These are phyloP conservation scores for Syzygium syzygioides DNA, from an alignment of 441 rosid genomes.

Conservation along the genomic window DNA sequence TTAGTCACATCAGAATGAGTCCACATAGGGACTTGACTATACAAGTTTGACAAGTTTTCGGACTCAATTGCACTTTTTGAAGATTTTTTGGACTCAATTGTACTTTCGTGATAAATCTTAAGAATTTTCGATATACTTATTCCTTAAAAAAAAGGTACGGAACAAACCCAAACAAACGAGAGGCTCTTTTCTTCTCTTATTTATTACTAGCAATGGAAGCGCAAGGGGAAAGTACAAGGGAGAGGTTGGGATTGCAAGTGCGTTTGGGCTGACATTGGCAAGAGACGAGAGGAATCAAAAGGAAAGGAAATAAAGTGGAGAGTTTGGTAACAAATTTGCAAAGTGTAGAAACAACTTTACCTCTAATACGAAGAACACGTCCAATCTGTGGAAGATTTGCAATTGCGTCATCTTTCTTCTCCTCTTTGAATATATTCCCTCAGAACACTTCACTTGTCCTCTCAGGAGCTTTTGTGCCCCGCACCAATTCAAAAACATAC, in stretches of 20 bases:
- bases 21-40: too few relatives aligned
- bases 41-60: background rate
- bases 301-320: background rate
- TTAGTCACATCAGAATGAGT: too few relatives aligned
- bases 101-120: fast-evolving
- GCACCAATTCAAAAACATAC: background rate
- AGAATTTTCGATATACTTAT: background rate
- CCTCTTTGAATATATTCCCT: background rate
- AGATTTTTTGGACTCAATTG: too few relatives aligned
- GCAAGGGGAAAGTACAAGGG: background rate
- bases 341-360: background rate
- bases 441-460: background rate
- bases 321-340: background rate
- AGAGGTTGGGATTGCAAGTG: background rate
- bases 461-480: background rate
- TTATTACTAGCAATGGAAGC: background rate
- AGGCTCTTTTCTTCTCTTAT: background rate
- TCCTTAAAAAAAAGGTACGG: too few relatives aligned
- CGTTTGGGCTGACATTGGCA: background rate
- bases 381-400: background rate
- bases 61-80: fast-evolving
- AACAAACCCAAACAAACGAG: background rate
- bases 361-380: background rate
- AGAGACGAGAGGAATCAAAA: background rate
- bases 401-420: background rate